Evolutionary conservation across 306 rosid genomes (phyloP).

Genomic region (Gastrolobium bilobum): DNA sequence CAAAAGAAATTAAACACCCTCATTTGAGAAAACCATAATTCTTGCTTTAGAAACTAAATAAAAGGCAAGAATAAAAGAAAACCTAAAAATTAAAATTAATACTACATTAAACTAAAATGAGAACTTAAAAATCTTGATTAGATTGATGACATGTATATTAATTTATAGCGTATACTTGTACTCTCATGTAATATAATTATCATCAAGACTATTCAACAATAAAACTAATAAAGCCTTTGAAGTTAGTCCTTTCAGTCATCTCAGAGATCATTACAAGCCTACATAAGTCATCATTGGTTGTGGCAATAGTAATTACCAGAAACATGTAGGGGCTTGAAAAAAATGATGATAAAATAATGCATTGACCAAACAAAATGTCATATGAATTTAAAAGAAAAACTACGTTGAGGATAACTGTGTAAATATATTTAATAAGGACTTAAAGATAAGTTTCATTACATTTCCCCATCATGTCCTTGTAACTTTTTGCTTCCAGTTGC

Average conservation of each 20-base stretch:
- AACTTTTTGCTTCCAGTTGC: too few species aligned
- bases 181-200: too few species aligned
- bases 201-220: background rate
- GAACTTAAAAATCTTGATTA: background rate
- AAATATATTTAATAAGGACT: too few species aligned
- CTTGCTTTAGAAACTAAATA: background rate
- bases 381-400: too few species aligned
- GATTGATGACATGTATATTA: too few species aligned
- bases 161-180: too few species aligned
- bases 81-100: too few species aligned
- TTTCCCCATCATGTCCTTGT: too few species aligned
- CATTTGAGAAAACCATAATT: background rate
- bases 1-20: background rate
- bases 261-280: slow-evolving; percentile 53
- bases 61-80: background rate
- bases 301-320: background rate
- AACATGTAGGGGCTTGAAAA: background rate
- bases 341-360: background rate
- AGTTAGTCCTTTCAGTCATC: slow-evolving; percentile 46
- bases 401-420: too few species aligned
- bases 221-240: slow-evolving; percentile 35
- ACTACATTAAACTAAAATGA: too few species aligned
- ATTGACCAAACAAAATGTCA: background rate
- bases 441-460: too few species aligned
- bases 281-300: slow-evolving; percentile 50